These are phyloP conservation scores for Wickerhamomyces pijperi DNA, from an alignment of 805 yeast species.

Conservation along the genomic window DNA sequence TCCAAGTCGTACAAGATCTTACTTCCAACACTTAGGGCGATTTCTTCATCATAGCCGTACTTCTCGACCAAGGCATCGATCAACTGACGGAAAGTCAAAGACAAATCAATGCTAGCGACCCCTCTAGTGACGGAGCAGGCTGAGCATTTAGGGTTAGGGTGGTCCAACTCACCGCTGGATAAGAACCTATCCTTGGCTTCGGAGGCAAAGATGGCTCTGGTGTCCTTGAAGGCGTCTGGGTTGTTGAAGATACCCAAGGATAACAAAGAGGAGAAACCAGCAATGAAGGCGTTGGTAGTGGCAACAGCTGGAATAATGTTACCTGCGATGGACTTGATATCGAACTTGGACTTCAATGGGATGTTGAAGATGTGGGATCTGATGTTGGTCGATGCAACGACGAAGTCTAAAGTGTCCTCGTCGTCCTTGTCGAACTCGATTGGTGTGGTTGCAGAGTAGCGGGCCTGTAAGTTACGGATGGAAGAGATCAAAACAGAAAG, in stretches of 20 bases:
- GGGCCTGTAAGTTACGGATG: constrained; percentile 34
- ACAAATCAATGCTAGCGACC: constrained; percentile 26
- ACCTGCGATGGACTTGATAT: constrained; percentile 90
- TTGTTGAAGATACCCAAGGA: constrained; percentile 43
- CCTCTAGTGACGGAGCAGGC: constrained; percentile 52
- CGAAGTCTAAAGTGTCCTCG: constrained; percentile 80
- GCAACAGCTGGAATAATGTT: constrained; percentile 98
- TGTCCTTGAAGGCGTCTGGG: constrained; percentile 26
- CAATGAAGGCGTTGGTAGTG: constrained; percentile 90
- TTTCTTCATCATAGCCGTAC: constrained; percentile 44
- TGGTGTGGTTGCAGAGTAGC: constrained; percentile 28
- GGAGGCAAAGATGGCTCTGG: constrained; percentile 33
- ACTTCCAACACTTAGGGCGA: constrained; percentile 44
- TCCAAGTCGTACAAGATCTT: constrained; percentile 73
- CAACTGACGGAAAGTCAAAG: constrained; percentile 36
- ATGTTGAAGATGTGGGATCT: constrained; percentile 64
- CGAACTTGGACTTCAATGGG: constrained; percentile 66
- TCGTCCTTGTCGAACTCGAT: constrained; percentile 90
- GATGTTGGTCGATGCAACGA: constrained; percentile 74
- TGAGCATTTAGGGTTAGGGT: constrained; percentile 63
- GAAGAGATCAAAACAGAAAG: constrained; percentile 45
- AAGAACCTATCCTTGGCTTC: constrained; percentile 50
- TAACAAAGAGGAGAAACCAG: constrained; percentile 75
- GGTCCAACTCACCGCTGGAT: constrained; percentile 46
- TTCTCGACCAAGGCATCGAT: constrained; percentile 35